phyloP scores from a whole-genome alignment of 306 rosid genomes.

The Trifolium dubium region DNA sequence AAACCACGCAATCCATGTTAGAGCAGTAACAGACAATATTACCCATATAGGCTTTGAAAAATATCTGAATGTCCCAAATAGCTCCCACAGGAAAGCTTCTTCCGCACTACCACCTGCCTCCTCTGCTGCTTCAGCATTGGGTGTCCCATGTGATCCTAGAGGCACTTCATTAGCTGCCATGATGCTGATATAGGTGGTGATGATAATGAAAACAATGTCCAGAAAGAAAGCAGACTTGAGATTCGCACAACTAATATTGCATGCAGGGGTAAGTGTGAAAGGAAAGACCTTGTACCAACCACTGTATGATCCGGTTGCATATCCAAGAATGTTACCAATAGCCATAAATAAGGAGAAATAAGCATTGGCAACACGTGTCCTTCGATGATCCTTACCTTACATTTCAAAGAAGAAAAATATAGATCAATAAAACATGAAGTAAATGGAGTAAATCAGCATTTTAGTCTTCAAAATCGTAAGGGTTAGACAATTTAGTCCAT shows the following conservation, averaged over 20 bases:
- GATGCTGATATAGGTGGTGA: slow-evolving; percentile 72
- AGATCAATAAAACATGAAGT: slow-evolving; percentile 20
- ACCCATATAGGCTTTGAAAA: slow-evolving; percentile 74
- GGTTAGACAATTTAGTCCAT: neutral
- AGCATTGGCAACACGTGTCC: slow-evolving; percentile 95
- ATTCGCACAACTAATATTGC: slow-evolving; percentile 86
- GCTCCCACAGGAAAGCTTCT: slow-evolving; percentile 93
- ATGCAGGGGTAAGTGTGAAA: slow-evolving; percentile 70
- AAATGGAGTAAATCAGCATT: slow-evolving; percentile 24
- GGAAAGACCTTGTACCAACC: slow-evolving; percentile 84
- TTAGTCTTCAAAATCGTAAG: neutral
- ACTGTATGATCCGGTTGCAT: slow-evolving; percentile 84
- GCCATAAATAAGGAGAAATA: slow-evolving; percentile 95
- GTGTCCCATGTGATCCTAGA: slow-evolving; percentile 48
- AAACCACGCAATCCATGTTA: slow-evolving; percentile 96
- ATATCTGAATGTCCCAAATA: slow-evolving; percentile 85
- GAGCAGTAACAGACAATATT: slow-evolving; percentile 75
- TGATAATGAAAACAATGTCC: slow-evolving; percentile 63
- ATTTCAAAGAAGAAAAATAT: slow-evolving; percentile 42
- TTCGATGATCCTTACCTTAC: slow-evolving; percentile 85
- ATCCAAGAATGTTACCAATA: slow-evolving; percentile 90
- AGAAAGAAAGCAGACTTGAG: slow-evolving; percentile 92
- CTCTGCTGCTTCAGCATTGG: slow-evolving; percentile 52
- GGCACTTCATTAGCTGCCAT: slow-evolving; percentile 79
- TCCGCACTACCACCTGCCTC: slow-evolving; percentile 58